phyloP scores from a whole-genome alignment of 2,329 filamentous ascomycete genomes.

The Drechslerella stenobrocha region DNA sequence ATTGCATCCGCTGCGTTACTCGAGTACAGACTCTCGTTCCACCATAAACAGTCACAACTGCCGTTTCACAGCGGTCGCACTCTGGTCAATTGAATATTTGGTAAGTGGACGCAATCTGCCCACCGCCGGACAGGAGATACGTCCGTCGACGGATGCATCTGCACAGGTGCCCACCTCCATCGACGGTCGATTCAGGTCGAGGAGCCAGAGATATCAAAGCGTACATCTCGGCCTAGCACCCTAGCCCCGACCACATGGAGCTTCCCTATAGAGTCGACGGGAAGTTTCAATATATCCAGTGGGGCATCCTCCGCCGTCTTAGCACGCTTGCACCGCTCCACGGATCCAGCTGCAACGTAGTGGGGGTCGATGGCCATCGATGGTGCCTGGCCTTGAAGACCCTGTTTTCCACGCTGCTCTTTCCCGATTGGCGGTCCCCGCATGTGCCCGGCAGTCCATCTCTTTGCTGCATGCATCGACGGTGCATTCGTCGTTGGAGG shows the following conservation, averaged over 20 bases:
- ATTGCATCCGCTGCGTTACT: too few relatives aligned
- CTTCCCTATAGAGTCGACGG: neutral
- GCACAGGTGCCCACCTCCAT: neutral
- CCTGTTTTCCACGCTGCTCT: neutral
- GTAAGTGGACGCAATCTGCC: neutral
- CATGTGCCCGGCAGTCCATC: neutral
- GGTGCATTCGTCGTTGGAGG: too few relatives aligned
- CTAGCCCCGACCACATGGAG: too few relatives aligned
- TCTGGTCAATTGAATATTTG: too few relatives aligned
- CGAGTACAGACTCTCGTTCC: too few relatives aligned
- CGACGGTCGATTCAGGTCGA: too few relatives aligned
- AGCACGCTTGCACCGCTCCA: neutral
- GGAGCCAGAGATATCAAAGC: too few relatives aligned
- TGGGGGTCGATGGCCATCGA: neutral
- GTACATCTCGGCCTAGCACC: too few relatives aligned
- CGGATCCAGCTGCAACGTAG: neutral
- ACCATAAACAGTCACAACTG: too few relatives aligned
- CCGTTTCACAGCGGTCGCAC: too few relatives aligned
- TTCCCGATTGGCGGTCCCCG: neutral
- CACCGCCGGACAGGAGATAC: neutral
- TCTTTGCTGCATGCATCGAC: neutral
- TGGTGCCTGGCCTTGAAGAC: neutral
- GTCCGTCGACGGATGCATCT: constrained; percentile 3
- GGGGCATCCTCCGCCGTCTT: neutral
- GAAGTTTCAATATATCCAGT: neutral